Conservation (phyloP, 2,329 filamentous ascomycete genomes). For the Phialocephala subalpina region DNA sequence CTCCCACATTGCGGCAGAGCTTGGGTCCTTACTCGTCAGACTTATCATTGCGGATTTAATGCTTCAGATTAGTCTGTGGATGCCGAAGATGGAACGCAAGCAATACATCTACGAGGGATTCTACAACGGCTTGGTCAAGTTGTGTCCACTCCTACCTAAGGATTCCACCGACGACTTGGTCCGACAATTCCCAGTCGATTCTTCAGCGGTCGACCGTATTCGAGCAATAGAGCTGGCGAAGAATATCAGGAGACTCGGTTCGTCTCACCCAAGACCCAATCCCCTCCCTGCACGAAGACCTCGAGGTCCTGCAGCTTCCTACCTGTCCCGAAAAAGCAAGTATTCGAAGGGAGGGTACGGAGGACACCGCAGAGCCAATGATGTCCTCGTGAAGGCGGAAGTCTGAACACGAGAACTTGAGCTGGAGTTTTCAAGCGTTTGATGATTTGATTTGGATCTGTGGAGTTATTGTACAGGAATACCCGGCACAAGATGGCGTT, state of each 20-base stretch:
- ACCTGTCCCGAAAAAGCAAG: neutral
- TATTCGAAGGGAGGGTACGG: neutral
- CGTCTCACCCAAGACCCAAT: neutral
- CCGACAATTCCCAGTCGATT: neutral
- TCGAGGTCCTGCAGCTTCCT: neutral
- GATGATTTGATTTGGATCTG: too few species aligned
- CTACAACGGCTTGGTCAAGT: neutral
- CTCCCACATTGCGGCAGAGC: neutral
- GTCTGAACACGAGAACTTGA: neutral
- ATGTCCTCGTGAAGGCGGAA: neutral
- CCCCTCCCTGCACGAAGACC: neutral
- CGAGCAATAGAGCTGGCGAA: neutral
- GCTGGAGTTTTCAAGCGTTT: too few species aligned
- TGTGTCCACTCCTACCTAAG: neutral
- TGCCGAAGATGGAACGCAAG: neutral
- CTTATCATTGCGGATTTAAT: neutral
- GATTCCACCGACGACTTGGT: neutral
- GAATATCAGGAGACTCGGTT: neutral
- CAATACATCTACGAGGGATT: conserved; percentile 11
- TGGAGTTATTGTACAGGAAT: too few species aligned
- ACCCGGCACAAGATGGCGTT: neutral
- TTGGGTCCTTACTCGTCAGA: neutral
- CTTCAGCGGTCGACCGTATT: neutral
- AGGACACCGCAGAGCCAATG: neutral
- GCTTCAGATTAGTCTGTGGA: neutral